Evolutionary conservation across 2,329 filamentous ascomycete species (phyloP).

Genomic region (Metarhizium robertsii): DNA sequence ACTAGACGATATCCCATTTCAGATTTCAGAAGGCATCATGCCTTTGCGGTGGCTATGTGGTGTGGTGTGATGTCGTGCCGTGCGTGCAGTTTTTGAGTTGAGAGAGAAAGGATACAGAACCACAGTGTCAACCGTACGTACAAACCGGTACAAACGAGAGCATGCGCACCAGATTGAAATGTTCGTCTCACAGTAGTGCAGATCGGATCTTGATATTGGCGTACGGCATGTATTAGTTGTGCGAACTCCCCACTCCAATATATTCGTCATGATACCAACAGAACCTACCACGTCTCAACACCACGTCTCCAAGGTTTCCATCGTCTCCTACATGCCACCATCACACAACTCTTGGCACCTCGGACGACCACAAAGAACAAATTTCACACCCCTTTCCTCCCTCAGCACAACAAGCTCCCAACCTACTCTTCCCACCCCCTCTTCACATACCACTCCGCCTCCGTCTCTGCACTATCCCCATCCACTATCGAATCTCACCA

Average conservation of each 20-base stretch:
- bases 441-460: conserved; percentile 55
- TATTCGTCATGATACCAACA: not conserved
- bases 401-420: conserved; percentile 47
- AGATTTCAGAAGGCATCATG: not conserved
- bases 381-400: conserved; percentile 25
- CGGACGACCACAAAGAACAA: not conserved
- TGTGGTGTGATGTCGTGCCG: too few relatives aligned
- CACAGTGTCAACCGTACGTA: too few relatives aligned
- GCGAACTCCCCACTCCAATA: not conserved
- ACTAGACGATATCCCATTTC: not conserved
- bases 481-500: conserved; percentile 44
- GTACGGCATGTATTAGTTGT: not conserved
- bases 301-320: not conserved
- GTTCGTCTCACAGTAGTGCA: too few relatives aligned
- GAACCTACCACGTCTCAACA: not conserved
- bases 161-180: too few relatives aligned
- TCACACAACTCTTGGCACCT: not conserved
- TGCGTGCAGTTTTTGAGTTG: too few relatives aligned
- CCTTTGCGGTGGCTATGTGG: not conserved
- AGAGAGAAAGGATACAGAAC: too few relatives aligned
- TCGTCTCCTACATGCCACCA: not conserved
- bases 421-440: conserved; percentile 60
- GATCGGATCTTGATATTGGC: too few relatives aligned
- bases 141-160: too few relatives aligned
- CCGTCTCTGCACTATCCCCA: conserved; percentile 33